Conservation (phyloP, 495 filamentous ascomycete species). For the Hypoxylon lienhwacheense region DNA sequence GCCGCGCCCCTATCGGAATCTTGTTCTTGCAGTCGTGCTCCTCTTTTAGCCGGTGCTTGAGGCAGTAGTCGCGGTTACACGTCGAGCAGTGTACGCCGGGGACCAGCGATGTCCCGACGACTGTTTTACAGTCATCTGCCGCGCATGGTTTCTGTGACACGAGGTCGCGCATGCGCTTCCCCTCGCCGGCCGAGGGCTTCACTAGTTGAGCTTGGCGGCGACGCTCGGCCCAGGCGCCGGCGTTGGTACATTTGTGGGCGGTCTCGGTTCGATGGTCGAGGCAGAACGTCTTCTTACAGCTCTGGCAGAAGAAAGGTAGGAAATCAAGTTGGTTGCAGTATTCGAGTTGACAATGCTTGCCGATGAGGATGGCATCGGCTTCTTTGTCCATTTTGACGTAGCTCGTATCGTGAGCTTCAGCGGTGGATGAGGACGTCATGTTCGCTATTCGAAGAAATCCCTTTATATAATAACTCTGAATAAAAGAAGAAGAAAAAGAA, state of each 20-base stretch:
- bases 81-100: slow-evolving; percentile 77
- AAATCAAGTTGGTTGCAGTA: slow-evolving; percentile 96
- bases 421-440: slow-evolving; percentile 37
- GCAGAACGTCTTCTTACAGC: slow-evolving; percentile 82
- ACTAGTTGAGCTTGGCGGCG: slow-evolving; percentile 59
- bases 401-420: slow-evolving; percentile 46
- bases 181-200: slow-evolving; percentile 49
- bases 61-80: slow-evolving; percentile 86
- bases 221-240: slow-evolving; percentile 82
- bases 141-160: slow-evolving; percentile 62
- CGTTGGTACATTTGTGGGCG: slow-evolving; percentile 76
- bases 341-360: slow-evolving; percentile 84
- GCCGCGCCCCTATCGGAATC: slow-evolving; percentile 68
- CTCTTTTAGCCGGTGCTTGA: slow-evolving; percentile 85
- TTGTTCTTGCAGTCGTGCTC: slow-evolving; percentile 78
- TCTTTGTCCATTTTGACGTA: slow-evolving; percentile 61
- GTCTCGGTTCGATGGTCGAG: slow-evolving; percentile 91
- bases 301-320: slow-evolving; percentile 92
- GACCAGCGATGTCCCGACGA: slow-evolving; percentile 75
- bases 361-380: slow-evolving; percentile 78
- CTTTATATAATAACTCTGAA: slow-evolving; percentile 16
- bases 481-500: not conserved
- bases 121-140: slow-evolving; percentile 74
- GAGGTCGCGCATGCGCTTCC: slow-evolving; percentile 47
- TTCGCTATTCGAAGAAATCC: slow-evolving; percentile 2